These are phyloP conservation scores for Pythium chondricola DNA, from an alignment of 352 stramenopile species.

Conservation along the genomic window DNA sequence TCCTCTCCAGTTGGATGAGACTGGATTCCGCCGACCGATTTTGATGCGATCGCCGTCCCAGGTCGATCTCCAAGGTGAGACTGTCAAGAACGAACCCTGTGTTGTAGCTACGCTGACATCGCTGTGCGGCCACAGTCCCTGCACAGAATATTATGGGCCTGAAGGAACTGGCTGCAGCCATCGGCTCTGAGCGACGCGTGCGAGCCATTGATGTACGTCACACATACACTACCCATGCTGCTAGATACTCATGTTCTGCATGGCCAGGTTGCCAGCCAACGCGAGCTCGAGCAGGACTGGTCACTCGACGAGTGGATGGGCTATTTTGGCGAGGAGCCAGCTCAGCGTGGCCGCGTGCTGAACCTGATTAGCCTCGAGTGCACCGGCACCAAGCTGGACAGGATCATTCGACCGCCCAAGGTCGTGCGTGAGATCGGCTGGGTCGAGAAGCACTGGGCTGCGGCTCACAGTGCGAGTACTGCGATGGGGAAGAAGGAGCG, in stretches of 20 bases:
- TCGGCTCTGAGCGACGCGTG: conserved; percentile 22
- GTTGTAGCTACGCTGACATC: no score
- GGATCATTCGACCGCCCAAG: conserved; percentile 21
- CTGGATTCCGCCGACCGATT: conserved; percentile 22
- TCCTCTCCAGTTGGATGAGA: conserved; percentile 16
- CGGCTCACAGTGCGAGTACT: background rate
- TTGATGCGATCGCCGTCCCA: conserved; percentile 17
- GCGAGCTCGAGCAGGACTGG: conserved; percentile 27
- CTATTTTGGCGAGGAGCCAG: conserved; percentile 21
- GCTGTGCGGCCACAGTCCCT: conserved; percentile 11
- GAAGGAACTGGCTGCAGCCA: conserved; percentile 18
- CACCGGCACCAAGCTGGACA: conserved; percentile 25
- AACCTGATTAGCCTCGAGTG: conserved; percentile 40
- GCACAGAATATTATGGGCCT: conserved; percentile 10
- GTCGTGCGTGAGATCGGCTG: conserved; percentile 34
- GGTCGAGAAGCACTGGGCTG: conserved; percentile 32
- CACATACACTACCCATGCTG: no score
- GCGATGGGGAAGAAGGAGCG: conserved; percentile 11
- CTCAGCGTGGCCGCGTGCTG: conserved; percentile 17
- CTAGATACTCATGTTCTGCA: no score
- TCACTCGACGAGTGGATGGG: conserved; percentile 28
- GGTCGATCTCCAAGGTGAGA: conserved; percentile 23
- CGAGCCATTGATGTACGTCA: conserved; percentile 28
- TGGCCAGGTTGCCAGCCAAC: conserved; percentile 23
- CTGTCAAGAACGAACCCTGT: background rate